These are phyloP conservation scores for Ganoderma meredithae DNA, from an alignment of 1,284 basidiomycete genomes.

Conservation along the genomic window DNA sequence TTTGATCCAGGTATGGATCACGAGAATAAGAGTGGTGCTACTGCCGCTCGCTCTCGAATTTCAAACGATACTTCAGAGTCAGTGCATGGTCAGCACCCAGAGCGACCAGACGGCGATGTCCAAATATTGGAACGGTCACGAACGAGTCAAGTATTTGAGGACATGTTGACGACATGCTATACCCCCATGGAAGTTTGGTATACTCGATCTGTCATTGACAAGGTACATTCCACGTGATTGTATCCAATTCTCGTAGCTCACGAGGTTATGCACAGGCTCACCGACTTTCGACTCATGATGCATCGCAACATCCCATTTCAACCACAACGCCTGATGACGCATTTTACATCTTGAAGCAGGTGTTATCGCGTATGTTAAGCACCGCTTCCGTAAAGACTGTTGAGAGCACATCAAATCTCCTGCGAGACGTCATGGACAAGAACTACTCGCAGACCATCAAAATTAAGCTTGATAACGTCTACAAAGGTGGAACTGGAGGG, in stretches of 20 bases:
- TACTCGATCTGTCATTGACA: slow-evolving; percentile 86
- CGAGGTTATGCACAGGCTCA: slow-evolving; percentile 60
- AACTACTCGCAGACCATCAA: slow-evolving; percentile 84
- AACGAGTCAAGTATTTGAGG: slow-evolving; percentile 70
- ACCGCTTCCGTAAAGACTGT: slow-evolving; percentile 74
- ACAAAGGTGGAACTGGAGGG: slow-evolving; percentile 54
- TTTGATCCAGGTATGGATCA: slow-evolving; percentile 29
- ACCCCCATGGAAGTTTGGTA: slow-evolving; percentile 94
- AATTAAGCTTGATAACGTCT: slow-evolving; percentile 88
- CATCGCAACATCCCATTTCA: slow-evolving; percentile 63
- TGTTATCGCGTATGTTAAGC: slow-evolving; percentile 77
- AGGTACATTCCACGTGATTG: slow-evolving; percentile 53
- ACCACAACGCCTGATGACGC: slow-evolving; percentile 91
- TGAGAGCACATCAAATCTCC: slow-evolving; percentile 62
- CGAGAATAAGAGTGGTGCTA: slow-evolving; percentile 6
- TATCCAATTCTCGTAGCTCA: slow-evolving; percentile 9
- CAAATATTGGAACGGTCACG: slow-evolving; percentile 57
- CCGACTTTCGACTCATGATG: slow-evolving; percentile 70
- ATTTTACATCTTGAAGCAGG: slow-evolving; percentile 91
- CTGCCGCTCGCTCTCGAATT: slow-evolving; percentile 5
- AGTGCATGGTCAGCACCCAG: not conserved
- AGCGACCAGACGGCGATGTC: slow-evolving; percentile 32
- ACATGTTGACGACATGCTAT: slow-evolving; percentile 80
- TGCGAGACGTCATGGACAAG: slow-evolving; percentile 79
- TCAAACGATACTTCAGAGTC: slow-evolving; percentile 1